These are phyloP conservation scores for Eimeria falciformis DNA, from an alignment of 169 alveolate species.

Conservation along the genomic window DNA sequence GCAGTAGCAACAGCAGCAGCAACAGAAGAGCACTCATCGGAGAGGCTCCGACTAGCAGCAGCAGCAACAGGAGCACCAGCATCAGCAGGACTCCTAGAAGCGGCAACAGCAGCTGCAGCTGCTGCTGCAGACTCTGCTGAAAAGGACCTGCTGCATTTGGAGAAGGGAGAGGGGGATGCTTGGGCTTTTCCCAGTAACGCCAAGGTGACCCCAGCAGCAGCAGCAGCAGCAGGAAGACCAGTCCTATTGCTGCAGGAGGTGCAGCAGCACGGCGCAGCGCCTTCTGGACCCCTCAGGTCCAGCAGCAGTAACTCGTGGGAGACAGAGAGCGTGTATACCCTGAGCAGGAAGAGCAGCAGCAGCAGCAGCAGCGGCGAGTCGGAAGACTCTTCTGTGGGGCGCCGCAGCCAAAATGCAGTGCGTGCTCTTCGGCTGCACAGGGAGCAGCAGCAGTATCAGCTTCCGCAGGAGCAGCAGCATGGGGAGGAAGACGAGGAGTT, in stretches of 20 bases:
- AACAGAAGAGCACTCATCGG: not conserved
- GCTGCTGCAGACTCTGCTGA: not conserved
- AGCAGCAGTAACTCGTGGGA: conserved; percentile 14
- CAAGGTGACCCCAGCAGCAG: too few relatives aligned
- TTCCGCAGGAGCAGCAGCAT: conserved; percentile 42
- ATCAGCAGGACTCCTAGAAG: not conserved
- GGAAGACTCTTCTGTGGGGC: not conserved
- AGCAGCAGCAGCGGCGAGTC: not conserved
- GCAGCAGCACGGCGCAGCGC: conserved; percentile 25
- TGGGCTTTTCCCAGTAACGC: too few relatives aligned
- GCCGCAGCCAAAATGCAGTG: not conserved
- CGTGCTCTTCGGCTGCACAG: not conserved
- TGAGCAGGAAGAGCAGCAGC: conserved; percentile 56
- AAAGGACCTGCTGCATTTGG: not conserved
- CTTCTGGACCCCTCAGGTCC: not conserved
- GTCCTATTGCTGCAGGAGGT: not conserved
- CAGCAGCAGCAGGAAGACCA: too few relatives aligned
- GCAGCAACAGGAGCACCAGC: not conserved
- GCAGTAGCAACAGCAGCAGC: conserved; percentile 12
- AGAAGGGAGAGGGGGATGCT: too few relatives aligned
- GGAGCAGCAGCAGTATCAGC: conserved; percentile 1
- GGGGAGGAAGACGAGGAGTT: not conserved
- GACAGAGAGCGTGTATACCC: conserved; percentile 27
- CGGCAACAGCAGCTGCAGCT: not conserved
- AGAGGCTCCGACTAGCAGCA: not conserved